Percentiles rank a stretch among this genome's conserved stretches.
These are phyloP conservation scores for Babesia microti DNA, from an alignment of 169 alveolate genomes.

Conservation along the genomic window DNA sequence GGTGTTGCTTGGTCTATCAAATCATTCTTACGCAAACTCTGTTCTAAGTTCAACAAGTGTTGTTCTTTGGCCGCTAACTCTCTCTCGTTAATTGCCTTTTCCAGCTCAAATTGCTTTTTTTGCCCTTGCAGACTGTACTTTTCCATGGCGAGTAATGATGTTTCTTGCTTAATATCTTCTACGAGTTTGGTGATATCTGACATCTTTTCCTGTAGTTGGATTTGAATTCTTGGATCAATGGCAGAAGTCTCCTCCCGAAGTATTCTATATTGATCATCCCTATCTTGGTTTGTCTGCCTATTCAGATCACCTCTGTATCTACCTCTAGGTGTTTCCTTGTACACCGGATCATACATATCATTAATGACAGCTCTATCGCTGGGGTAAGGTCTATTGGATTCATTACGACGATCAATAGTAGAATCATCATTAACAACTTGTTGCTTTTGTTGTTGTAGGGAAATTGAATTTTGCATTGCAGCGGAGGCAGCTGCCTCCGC, in stretches of 20 bases:
- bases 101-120: constrained; percentile 37
- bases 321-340: constrained; percentile 16
- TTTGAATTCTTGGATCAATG: constrained; percentile 15
- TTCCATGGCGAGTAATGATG: constrained; percentile 44
- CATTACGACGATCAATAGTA: too few species aligned
- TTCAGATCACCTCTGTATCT: constrained; percentile 7
- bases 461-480: too few species aligned
- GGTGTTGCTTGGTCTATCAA: too few species aligned
- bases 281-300: too few species aligned
- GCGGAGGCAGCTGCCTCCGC: too few species aligned
- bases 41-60: constrained; percentile 20
- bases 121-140: constrained; percentile 45
- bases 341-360: too few species aligned
- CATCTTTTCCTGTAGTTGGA: constrained; percentile 3
- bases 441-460: too few species aligned
- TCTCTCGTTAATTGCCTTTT: constrained; percentile 15
- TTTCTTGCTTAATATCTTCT: constrained; percentile 31
- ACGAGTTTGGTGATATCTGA: constrained; percentile 16
- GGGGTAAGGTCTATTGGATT: too few species aligned
- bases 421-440: too few species aligned
- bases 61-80: constrained; percentile 40
- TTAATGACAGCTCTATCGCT: too few species aligned
- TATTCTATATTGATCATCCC: too few species aligned
- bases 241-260: constrained; percentile 16
- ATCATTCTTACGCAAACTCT: constrained; percentile 28